Base-by-base conservation (phyloP, 2,329 filamentous ascomycete species). In the Madurella fahalii region DNA sequence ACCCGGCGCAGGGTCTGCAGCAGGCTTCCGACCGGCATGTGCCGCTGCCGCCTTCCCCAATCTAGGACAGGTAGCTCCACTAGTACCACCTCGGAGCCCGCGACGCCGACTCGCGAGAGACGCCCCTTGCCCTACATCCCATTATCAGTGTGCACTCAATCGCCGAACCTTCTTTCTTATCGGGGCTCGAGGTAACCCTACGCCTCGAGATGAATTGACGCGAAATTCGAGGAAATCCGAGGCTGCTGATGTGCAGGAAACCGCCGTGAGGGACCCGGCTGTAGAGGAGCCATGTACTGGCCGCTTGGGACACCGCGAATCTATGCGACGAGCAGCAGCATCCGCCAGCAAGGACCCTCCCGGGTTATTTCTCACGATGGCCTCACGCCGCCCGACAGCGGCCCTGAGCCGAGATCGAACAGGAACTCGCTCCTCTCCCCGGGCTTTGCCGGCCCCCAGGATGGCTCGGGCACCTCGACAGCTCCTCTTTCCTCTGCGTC, bases 231-330 rank as follows among this genome's bases (percentile, higher is more conserved):
- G 11, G 16, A 40, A 40, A 50, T 39, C 30, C 20, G 16, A 55
- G 44, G 42, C 32, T 45, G 57, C 51, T 53, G 44, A 64, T 61
- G 61, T 50, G 51, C 55, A 58, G 58, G 59, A 62, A 52, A 56
- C 59, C 59, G 56, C 62, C 59, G 50, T 62, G 57, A 60, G 47
- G 58, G 51, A 30, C 43, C 55, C 54, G 56, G 58, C 58, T 57
- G 52, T 42, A 48, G 49, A 56, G 39, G 65, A 67, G 77, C 75
- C 78, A 95, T 94, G 90, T 95, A 95, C 80, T 95, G 90, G 90
- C 90, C 90, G 67, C 83, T 91, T 71, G 89, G 88, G 71, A 89
- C 89, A 69, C 89, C 90, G 68, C 85, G 86, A 70, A 85, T 92
- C 70, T 93, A 90, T 76, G 86, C 89, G 68, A 87, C 87, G 64